Percentiles rank a stretch among this genome's conserved stretches.
Evolutionary conservation across 345 rosid genomes (phyloP).

Genomic region (Triadica sebifera): DNA sequence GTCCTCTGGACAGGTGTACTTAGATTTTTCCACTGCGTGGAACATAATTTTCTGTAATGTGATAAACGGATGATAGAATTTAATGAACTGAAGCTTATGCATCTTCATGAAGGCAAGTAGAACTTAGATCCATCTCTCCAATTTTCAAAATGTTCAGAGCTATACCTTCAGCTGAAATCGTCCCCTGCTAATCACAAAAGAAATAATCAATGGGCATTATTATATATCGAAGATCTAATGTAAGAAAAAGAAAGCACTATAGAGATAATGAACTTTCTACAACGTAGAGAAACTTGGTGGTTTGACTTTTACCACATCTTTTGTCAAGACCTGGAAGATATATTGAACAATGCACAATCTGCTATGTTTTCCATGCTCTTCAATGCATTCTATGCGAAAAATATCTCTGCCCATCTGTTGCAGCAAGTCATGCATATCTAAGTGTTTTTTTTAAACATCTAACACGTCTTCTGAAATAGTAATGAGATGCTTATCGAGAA

Average conservation of each 20-base stretch:
- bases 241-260: no score
- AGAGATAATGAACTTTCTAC: no score
- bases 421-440: slow-evolving; percentile 12
- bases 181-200: neutral
- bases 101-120: neutral
- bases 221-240: no score
- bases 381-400: neutral
- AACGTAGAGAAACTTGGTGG: no score
- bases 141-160: neutral
- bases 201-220: no score
- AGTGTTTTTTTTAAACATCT: no score
- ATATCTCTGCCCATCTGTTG: slow-evolving; percentile 7
- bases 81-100: neutral
- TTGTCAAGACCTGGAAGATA: neutral
- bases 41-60: neutral
- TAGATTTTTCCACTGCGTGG: neutral
- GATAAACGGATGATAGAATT: neutral
- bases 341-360: slow-evolving; percentile 4
- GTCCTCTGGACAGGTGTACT: neutral
- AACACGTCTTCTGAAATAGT: neutral
- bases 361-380: neutral
- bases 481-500: neutral
- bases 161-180: neutral
- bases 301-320: neutral
- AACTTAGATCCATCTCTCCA: neutral